These are phyloP conservation scores for Gentiana straminea DNA, from an alignment of 257 asterid genomes.

Conservation along the genomic window DNA sequence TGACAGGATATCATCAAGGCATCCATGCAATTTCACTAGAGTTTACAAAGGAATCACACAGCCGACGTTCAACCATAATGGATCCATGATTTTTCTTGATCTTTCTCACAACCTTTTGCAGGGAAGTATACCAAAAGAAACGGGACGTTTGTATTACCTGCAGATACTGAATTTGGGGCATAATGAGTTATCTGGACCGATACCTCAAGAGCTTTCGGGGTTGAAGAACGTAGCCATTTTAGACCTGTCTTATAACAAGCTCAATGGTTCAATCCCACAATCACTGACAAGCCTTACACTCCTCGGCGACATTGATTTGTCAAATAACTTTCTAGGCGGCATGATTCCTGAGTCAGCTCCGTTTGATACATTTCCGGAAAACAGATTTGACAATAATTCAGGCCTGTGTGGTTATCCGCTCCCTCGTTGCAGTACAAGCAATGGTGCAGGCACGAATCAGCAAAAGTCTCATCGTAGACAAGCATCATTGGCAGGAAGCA, in stretches of 20 bases:
- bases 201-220: conserved; percentile 64
- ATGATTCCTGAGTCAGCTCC: conserved; percentile 72
- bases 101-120: conserved; percentile 60
- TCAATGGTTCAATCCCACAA: conserved; percentile 63
- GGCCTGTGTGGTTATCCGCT: conserved; percentile 95
- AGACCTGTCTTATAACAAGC: conserved; percentile 63
- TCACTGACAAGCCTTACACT: conserved; percentile 51
- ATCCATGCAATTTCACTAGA: conserved; percentile 71
- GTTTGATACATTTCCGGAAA: conserved; percentile 66
- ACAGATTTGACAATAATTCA: conserved; percentile 51
- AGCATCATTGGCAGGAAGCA: conserved; percentile 82
- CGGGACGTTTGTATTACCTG: conserved; percentile 66
- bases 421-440: conserved; percentile 29
- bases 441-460: conserved; percentile 17
- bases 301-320: conserved; percentile 66
- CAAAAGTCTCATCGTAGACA: conserved; percentile 45
- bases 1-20: conserved; percentile 51
- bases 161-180: conserved; percentile 66
- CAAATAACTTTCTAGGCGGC: conserved; percentile 72
- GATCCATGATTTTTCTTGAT: conserved; percentile 89
- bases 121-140: conserved; percentile 82
- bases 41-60: conserved; percentile 59
- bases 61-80: conserved; percentile 81
- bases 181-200: conserved; percentile 66
- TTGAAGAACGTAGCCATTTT: conserved; percentile 74